Evolutionary conservation across 2,329 filamentous ascomycete genomes (phyloP), one percentile per base, ranked within the genome.

Genomic region (Epichloe bromicola): DNA sequence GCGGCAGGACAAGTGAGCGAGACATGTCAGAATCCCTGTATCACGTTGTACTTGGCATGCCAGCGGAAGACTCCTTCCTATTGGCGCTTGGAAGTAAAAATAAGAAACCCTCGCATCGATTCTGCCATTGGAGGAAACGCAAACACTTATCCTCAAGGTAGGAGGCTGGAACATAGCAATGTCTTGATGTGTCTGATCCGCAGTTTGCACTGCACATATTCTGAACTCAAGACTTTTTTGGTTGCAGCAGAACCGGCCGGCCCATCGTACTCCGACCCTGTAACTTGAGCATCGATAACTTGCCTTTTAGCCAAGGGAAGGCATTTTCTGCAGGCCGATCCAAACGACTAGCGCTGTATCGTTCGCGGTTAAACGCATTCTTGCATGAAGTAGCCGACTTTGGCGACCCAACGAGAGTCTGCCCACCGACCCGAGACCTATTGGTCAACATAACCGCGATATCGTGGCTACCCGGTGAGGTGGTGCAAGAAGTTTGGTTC

Each of bases 371-470:
- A 5, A 46, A 40, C 39, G 48, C 48, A 49, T 49, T 5, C n/a
- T 10, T 19, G 19, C 12, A 38, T 36, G 17, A 12, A 26, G 34
- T 43, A 23, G 38, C 44, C 50, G 40, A 26, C 17, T 39, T 20
- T 30, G 39, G 23, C 46, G 19, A 30, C 14, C 45, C 38, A 8
- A 38, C 43, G 43, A 43, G 15, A 15, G 30, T 11, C 30, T 30
- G 30, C 30, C 30, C 30, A 26, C 43, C 48, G 15, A 36, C 33
- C 11, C 6, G 8, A 8, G 30, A 40, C 14, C 26, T 46, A 46
- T 41, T 51, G 49, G 43, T 23, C 26, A 37, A 46, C 36, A 42
- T 46, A 46, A 44, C 49, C 43, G 43, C 43, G 43, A 46, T 36
- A 34, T 41, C 20, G 33, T 39, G 36, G 19, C 44, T 20, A 3